These are phyloP conservation scores for Amphibolis antarctica DNA, from an alignment of 106 monocot genomes.

Conservation along the genomic window DNA sequence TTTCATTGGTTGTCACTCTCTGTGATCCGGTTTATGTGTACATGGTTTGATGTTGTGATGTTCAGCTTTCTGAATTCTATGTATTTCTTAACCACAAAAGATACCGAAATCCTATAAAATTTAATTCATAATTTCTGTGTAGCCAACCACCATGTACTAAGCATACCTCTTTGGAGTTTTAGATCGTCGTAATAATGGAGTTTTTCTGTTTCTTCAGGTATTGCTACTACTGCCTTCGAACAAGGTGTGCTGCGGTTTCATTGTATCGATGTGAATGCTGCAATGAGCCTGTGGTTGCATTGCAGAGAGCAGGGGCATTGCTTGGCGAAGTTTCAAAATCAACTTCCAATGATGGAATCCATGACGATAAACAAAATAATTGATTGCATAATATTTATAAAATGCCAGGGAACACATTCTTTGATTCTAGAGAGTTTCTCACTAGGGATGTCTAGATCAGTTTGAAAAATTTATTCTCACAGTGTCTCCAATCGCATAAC, in stretches of 20 bases:
- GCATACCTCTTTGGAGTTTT: background rate
- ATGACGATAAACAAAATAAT: background rate
- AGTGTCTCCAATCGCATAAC: too few species aligned
- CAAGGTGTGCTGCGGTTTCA: constrained; percentile 39
- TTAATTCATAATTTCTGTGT: background rate
- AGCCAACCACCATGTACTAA: background rate
- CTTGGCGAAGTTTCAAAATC: background rate
- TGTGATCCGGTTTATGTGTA: too few species aligned
- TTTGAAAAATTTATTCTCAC: too few species aligned
- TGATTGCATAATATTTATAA: background rate
- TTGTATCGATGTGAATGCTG: constrained; percentile 66
- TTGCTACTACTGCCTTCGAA: constrained; percentile 84
- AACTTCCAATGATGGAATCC: background rate
- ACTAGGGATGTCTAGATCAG: too few species aligned
- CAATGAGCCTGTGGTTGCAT: constrained; percentile 58
- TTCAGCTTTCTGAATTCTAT: too few species aligned
- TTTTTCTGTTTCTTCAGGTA: constrained; percentile 31
- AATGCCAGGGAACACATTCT: background rate
- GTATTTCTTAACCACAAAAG: too few species aligned
- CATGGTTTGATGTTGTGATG: too few species aligned
- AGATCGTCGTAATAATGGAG: background rate
- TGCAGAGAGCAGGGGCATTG: constrained; percentile 42
- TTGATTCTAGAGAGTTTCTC: background rate
- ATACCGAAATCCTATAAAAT: background rate
- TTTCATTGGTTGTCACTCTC: too few species aligned